Base-by-base conservation (phyloP, 2,329 filamentous ascomycete species). In the Neofusicoccum cordaticola region DNA sequence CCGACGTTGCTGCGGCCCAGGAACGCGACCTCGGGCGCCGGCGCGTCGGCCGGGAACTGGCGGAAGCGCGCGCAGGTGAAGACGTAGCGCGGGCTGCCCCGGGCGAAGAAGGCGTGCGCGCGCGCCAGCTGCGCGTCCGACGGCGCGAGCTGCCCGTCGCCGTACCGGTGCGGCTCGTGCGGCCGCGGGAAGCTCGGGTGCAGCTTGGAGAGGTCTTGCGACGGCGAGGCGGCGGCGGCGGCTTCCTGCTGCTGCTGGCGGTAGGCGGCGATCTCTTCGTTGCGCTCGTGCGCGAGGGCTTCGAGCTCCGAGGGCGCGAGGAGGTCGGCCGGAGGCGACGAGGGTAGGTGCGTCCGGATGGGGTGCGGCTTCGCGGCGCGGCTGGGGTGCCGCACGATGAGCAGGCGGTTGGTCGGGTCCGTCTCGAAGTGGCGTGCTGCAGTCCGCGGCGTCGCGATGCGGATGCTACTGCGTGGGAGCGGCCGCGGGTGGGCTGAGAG, bases 1-100 rank as follows among this genome's bases (percentile, higher is more conserved):
- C 89, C 89, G 5, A 90, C 88, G 71, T 92, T 92, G 44, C 85
- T 88, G 52, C 89, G 83, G 17, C 89, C 89, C 3, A 91, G 80
- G 71, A 92, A 90, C 45, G 84, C 85, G 13, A 89, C 82, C 78
- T 90, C 86, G 1, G 86, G 86, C 35, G 84, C 77, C 1, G 80
- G 72, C 0, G 80, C 82, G 8, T 81, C 80, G 63, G 80, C 77
- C 7, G 86, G 84, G 65, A 89, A 84, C 3, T 79, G 78, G 68
- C 84, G 85, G 76, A 91, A 91, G 65, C 84, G 81, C 15, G 81
- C 79, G 6, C 84, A 82, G 2, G 84, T 86, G 81, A 85, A 89
- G 64, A 89, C 79, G 67, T 88, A 83, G n/a, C 77, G 72, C 5
- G 83, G 85, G 0, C 79, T 80, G 2, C 68, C 66, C 47, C 73